Evolutionary conservation across 768 basidiomycete species (phyloP), one percentile per base, ranked within the genome.

Genomic region (Termitomyces sp.): DNA sequence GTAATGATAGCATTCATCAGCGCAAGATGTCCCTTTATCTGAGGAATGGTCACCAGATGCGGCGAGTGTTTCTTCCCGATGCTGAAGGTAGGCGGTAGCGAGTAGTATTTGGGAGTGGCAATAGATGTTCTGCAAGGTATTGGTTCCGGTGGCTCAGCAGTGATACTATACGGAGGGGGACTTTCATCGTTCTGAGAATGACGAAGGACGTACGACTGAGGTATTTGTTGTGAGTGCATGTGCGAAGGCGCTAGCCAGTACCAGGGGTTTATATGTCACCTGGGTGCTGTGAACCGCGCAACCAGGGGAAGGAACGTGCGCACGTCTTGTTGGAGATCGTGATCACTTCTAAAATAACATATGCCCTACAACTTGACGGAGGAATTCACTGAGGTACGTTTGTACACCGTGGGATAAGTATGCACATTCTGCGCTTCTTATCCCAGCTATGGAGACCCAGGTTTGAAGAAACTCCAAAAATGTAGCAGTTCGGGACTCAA

Each of bases 21-120:
- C 1, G 62, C 53, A 43, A 62, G 62, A 19, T 62, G 62, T 9
- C 53, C 52, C 32, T 58, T 55, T 9, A 62, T 34, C 31, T 62
- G 53, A 1, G 44, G 42, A 23, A 51, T 19, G 11, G 56, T 54
- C 17, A 61, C 48, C 16, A 61, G 44, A 51, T 47, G 59, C 14
- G 47, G 37, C 4, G 55, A 53, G 41, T 48, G 56, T 38, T 47
- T 37, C 29, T 37, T 35, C 1, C 59, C 59, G 8, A 59, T 51
- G 44, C 31, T 38, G 52, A 60, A 60, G 0, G 54, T 57, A 11
- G 44, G 49, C 21, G 59, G 59, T 16, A 57, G 42, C 0, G 52
- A 40, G 23, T 53, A 53, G 38, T 43, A 23, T 23, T 42, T 47
- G 19, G 52, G 40, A n/a, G n/a, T 7, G 12, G 14, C 40, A 6